A percentile compares a stretch with the other conserved stretches of the same genome.
Conservation (phyloP, 805 yeast species). For the Lachancea thermotolerans region DNA sequence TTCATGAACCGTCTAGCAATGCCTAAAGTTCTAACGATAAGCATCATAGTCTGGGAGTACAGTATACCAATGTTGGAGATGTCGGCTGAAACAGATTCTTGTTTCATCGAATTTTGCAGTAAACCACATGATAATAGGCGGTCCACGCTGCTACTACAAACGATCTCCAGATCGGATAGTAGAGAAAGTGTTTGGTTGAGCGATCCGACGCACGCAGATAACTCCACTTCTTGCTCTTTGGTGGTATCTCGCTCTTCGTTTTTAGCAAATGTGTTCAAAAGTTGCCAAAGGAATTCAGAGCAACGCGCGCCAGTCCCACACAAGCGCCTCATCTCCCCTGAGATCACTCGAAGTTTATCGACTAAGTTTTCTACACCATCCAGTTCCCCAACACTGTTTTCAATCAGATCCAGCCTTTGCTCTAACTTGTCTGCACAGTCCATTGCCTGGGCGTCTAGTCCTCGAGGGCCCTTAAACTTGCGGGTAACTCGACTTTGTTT, state of each 20-base stretch:
- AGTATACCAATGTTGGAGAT: neutral
- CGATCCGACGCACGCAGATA: neutral
- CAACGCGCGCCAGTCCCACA: neutral
- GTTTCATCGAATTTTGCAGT: neutral
- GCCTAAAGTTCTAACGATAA: conserved; percentile 7
- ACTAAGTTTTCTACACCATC: neutral
- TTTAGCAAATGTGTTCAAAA: neutral
- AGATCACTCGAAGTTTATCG: neutral
- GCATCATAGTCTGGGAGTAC: conserved; percentile 4
- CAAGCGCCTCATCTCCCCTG: neutral
- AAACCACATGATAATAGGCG: conserved; percentile 6
- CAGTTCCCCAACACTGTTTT: neutral
- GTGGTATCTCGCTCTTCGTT: neutral
- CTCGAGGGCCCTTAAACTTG: neutral
- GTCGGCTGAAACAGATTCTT: neutral
- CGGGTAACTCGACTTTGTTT: neutral
- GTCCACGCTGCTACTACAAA: conserved; percentile 2
- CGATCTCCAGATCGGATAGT: conserved; percentile 1
- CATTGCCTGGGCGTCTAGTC: neutral
- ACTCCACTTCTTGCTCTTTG: neutral
- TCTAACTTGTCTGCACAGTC: neutral
- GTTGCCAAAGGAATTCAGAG: neutral
- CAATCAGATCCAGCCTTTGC: neutral
- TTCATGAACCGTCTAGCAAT: conserved; percentile 9
- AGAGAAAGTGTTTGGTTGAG: neutral